Base-by-base conservation (phyloP, 352 stramenopile species). In the Globisporangium barbulae region DNA sequence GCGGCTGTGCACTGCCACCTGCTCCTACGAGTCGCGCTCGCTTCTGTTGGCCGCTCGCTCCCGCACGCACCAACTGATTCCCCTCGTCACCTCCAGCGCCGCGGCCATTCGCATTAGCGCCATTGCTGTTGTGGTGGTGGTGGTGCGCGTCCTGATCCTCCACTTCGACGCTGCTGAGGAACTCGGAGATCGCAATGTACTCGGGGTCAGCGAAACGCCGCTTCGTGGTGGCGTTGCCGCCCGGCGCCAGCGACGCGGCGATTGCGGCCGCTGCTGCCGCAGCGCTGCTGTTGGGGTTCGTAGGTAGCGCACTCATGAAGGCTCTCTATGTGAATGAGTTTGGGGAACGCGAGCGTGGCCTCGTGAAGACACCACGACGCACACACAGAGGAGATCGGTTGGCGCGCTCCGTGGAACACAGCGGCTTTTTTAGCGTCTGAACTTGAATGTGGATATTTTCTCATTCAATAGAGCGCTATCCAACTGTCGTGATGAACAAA, bases 91-190 rank as follows among this genome's bases (percentile, higher is more conserved):
- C 13, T 31, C 8, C 41, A 48, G 41, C 41, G 9, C 41, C 56
- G 1, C 31, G 52, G 7, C 4, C 48, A 12, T 12, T 57, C 22
- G 15, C 33, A 21, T 31, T 42, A 6, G 6, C 12, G 2, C 39
- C 19, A 19, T 13, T 53, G 10, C 3, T 53, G 7, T 42, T 35
- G 44, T 21, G 41, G 17, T 39, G 28, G 44, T 65, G 44, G 15
- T 48, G 15, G 28, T 63, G 52, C 2, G 44, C 22, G 39, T 71
- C 67, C 47, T 61, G 53, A n/a, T 86, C 81, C 66, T 89, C 79
- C 52, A 88, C 79, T 57, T 90, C 81, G 59, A 91, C 85, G 47
- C 75, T 85, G 39, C 79, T 81, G 48, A 90, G 69, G 56, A 91
- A 63, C 65, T 89, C 83, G 30, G 84, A 86, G 56, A 91, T 75